Percentiles rank a stretch among this genome's conserved stretches.
These are phyloP conservation scores for Candida golubevii DNA, from an alignment of 805 yeast species.

Conservation along the genomic window DNA sequence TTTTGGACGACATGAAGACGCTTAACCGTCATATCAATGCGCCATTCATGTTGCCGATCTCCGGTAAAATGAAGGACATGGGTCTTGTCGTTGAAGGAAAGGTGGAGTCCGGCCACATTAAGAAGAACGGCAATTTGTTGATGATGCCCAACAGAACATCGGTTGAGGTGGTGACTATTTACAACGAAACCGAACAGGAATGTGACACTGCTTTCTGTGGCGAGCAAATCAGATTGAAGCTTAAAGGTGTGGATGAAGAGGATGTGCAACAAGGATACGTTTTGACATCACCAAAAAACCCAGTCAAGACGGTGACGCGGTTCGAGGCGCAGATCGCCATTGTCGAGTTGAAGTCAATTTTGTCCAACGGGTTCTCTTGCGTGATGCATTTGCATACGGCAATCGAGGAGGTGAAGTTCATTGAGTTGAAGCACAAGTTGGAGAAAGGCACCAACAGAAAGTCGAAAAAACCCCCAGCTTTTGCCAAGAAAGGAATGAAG, in stretches of 20 bases:
- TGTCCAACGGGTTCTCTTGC: slow-evolving; percentile 94
- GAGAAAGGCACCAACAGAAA: slow-evolving; percentile 96
- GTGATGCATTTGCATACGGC: slow-evolving; percentile 99
- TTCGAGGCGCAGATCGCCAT: slow-evolving; percentile 97
- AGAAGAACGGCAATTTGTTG: slow-evolving; percentile 68
- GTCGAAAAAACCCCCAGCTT: slow-evolving; percentile 95
- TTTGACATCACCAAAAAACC: slow-evolving; percentile 77
- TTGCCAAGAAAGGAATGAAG: slow-evolving; percentile 98
- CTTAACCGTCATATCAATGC: slow-evolving; percentile 85
- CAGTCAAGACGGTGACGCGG: slow-evolving; percentile 84
- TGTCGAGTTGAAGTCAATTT: slow-evolving; percentile 90
- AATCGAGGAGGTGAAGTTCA: slow-evolving; percentile 86
- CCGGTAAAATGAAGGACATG: slow-evolving; percentile 92
- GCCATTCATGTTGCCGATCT: slow-evolving; percentile 95
- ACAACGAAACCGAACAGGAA: slow-evolving; percentile 94
- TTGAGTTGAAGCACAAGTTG: slow-evolving; percentile 81
- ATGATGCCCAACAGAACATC: slow-evolving; percentile 88
- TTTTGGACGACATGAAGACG: slow-evolving; percentile 75
- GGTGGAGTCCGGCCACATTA: slow-evolving; percentile 91
- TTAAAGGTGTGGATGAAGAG: slow-evolving; percentile 96
- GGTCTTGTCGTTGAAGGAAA: slow-evolving; percentile 99
- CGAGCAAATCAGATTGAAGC: slow-evolving; percentile 91
- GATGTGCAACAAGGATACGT: slow-evolving; percentile 91
- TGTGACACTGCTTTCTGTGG: slow-evolving; percentile 89
- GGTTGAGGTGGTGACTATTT: slow-evolving; percentile 84